These are phyloP conservation scores for Adansonia madagascariensis DNA, from an alignment of 441 rosid species.

Conservation along the genomic window DNA sequence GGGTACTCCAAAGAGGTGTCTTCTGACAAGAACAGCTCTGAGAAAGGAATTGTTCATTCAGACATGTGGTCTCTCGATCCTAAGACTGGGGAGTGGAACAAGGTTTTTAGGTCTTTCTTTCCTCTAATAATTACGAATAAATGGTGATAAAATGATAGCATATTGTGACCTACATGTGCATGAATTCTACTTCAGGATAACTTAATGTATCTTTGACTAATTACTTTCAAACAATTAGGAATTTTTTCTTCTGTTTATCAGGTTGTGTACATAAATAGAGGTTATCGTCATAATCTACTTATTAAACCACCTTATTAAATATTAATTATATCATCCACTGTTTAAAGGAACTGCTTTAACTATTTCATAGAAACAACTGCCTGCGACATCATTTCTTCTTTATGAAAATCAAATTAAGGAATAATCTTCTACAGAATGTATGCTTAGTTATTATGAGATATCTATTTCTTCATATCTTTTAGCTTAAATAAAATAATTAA, in stretches of 20 bases:
- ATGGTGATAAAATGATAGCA: constrained; percentile 23
- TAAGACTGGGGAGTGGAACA: constrained; percentile 98
- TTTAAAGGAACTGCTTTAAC: neutral
- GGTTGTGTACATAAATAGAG: neutral
- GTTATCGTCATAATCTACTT: neutral
- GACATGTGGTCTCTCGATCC: constrained; percentile 99
- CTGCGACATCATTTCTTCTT: neutral
- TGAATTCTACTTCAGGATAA: constrained; percentile 4
- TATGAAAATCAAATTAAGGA: neutral
- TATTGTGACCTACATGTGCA: neutral
- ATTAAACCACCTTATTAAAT: neutral
- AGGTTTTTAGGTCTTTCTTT: constrained; percentile 53
- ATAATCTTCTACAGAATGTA: neutral
- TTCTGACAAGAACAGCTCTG: constrained; percentile 74
- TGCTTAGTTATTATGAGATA: neutral
- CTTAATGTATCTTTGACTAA: neutral
- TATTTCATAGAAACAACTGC: neutral
- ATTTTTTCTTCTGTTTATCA: neutral
- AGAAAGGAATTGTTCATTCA: constrained; percentile 89
- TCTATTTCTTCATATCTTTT: neutral
- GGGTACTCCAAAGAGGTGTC: constrained; percentile 94
- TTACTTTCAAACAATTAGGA: constrained; percentile 8
- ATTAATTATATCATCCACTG: neutral
- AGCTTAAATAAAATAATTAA: neutral
- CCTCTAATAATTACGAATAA: neutral